Evolutionary conservation across 768 basidiomycete genomes (phyloP).

Genomic region (Heimioporus sp.): DNA sequence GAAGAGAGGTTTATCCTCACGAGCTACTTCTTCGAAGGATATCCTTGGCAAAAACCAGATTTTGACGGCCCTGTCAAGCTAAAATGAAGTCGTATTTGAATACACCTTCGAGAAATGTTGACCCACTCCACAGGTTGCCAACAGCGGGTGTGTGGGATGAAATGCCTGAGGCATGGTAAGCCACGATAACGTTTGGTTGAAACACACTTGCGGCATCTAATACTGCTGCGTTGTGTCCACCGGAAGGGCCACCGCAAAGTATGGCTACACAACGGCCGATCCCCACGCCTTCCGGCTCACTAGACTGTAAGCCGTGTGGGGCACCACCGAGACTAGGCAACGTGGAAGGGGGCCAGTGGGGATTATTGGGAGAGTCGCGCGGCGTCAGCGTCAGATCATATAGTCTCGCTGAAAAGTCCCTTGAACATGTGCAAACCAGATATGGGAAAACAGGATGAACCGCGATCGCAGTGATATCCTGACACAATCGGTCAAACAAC

Average conservation of each 20-base stretch:
- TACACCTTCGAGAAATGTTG: neutral
- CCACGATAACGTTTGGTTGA: neutral
- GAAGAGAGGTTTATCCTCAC: slow-evolving; percentile 78
- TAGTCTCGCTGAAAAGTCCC: slow-evolving; percentile 67
- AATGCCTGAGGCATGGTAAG: slow-evolving; percentile 50
- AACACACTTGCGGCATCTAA: slow-evolving; percentile 51
- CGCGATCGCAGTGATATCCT: slow-evolving; percentile 62
- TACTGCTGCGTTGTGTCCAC: slow-evolving; percentile 71
- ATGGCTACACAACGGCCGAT: slow-evolving; percentile 58
- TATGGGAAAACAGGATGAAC: slow-evolving; percentile 60
- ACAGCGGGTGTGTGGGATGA: slow-evolving; percentile 58
- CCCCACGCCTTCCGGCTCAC: slow-evolving; percentile 60
- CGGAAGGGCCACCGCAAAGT: slow-evolving; percentile 67
- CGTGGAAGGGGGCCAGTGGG: slow-evolving; percentile 53
- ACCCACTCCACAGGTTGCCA: slow-evolving; percentile 78
- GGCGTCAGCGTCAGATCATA: slow-evolving; percentile 54
- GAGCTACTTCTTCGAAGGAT: slow-evolving; percentile 37
- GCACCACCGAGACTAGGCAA: slow-evolving; percentile 58
- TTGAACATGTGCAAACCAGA: slow-evolving; percentile 67
- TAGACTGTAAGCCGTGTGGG: slow-evolving; percentile 64
- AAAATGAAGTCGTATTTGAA: neutral
- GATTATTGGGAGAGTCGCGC: slow-evolving; percentile 43
- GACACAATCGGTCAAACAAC: slow-evolving; percentile 31
- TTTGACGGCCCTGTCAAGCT: slow-evolving; percentile 76
- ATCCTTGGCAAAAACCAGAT: slow-evolving; percentile 63